Percentiles rank a stretch among this genome's conserved stretches.
phyloP scores from a whole-genome alignment of 192 early-diverging fungal genomes.

The Backusella morwellensis region DNA sequence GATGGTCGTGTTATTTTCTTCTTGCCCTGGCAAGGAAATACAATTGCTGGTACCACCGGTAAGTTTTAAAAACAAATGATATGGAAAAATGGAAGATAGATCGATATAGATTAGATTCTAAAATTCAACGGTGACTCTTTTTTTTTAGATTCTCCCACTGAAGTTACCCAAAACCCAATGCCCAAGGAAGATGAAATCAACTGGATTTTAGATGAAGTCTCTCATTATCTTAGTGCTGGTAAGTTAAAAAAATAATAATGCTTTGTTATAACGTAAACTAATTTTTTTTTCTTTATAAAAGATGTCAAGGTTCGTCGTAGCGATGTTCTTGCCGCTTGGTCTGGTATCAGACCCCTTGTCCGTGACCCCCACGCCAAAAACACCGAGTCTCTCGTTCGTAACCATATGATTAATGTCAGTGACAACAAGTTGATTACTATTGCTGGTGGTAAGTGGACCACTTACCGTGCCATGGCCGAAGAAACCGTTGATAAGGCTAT shows the following conservation, averaged over 20 bases:
- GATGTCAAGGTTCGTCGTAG: slow-evolving; percentile 97
- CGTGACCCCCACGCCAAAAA: slow-evolving; percentile 92
- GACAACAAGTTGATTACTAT: slow-evolving; percentile 84
- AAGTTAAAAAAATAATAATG: neutral
- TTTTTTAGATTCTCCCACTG: slow-evolving; percentile 69
- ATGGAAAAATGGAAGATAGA: neutral
- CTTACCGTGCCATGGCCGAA: slow-evolving; percentile 94
- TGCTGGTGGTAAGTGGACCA: slow-evolving; percentile 99
- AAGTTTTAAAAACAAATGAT: neutral
- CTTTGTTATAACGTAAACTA: neutral
- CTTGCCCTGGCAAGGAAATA: slow-evolving; percentile 95
- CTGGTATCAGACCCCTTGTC: slow-evolving; percentile 94
- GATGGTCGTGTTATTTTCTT: slow-evolving; percentile 98
- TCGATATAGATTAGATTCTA: neutral
- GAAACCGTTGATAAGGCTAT: slow-evolving; percentile 92
- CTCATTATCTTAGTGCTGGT: slow-evolving; percentile 15
- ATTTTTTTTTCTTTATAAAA: neutral
- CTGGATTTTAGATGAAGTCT: slow-evolving; percentile 94
- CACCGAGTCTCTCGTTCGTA: slow-evolving; percentile 91
- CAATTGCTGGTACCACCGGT: slow-evolving; percentile 93
- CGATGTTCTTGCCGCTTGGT: slow-evolving; percentile 96
- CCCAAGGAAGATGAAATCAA: slow-evolving; percentile 91
- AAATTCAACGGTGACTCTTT: neutral
- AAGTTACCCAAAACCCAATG: slow-evolving; percentile 81
- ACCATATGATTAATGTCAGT: slow-evolving; percentile 94